Evolutionary conservation across 176 grass and related monocot species (phyloP).

Genomic region (Oryza meyeriana): DNA sequence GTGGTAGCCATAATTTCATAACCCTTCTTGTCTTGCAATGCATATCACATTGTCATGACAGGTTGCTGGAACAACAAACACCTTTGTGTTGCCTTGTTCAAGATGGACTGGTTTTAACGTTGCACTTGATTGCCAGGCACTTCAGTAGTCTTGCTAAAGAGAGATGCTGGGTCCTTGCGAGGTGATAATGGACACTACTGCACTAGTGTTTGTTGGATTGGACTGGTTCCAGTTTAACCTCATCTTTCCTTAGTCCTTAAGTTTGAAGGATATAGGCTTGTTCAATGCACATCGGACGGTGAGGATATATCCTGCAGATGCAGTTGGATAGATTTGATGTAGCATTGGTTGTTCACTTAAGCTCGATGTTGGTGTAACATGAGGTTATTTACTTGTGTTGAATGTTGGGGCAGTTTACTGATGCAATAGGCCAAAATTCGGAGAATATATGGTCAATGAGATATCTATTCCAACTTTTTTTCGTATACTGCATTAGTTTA

Average conservation of each 20-base stretch:
- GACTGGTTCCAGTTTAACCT: constrained; percentile 41
- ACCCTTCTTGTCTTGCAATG: constrained; percentile 33
- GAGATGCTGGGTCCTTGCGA: constrained; percentile 36
- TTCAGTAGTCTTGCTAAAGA: constrained; percentile 28
- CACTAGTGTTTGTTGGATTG: constrained; percentile 53
- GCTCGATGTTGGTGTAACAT: not conserved
- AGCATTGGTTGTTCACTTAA: not conserved
- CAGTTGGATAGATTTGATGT: not conserved
- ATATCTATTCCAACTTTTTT: not conserved
- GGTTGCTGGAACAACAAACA: constrained; percentile 32
- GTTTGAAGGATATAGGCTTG: constrained; percentile 18
- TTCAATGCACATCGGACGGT: not conserved
- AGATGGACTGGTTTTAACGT: constrained; percentile 23
- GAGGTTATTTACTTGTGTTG: not conserved
- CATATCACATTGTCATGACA: constrained; percentile 29
- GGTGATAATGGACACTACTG: constrained; percentile 45
- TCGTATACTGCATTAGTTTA: not conserved
- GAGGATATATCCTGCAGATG: not conserved
- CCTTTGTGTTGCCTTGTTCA: constrained; percentile 23
- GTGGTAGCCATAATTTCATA: constrained; percentile 41
- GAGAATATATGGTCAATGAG: not conserved
- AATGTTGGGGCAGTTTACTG: not conserved
- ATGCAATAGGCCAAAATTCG: constrained; percentile 13
- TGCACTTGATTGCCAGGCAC: constrained; percentile 37
- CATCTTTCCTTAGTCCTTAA: constrained; percentile 58